A percentile compares a stretch with the other conserved stretches of the same genome.
These are phyloP conservation scores for Naematelia encephala DNA, from an alignment of 768 basidiomycete species.

Conservation along the genomic window DNA sequence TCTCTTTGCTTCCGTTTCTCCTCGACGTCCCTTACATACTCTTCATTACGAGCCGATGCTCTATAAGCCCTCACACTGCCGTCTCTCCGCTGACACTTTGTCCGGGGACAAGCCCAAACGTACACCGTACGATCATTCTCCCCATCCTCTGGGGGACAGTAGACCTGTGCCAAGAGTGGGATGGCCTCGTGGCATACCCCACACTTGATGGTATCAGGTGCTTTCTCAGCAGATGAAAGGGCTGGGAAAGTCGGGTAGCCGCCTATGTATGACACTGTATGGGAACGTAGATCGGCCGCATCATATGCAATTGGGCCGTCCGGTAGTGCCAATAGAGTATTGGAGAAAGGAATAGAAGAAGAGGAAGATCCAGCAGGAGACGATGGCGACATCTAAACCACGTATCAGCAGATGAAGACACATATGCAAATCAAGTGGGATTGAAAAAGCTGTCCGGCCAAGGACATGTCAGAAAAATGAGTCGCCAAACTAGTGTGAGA, in stretches of 20 bases:
- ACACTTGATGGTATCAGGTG: slow-evolving; percentile 34
- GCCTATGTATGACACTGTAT: slow-evolving; percentile 38
- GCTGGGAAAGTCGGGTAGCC: slow-evolving; percentile 48
- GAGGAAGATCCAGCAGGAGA: slow-evolving; percentile 39
- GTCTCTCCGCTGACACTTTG: slow-evolving; percentile 39
- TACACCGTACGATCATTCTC: slow-evolving; percentile 50
- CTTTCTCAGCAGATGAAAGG: slow-evolving; percentile 10
- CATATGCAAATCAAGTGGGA: neutral
- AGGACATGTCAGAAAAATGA: slow-evolving; percentile 33
- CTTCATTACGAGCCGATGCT: slow-evolving; percentile 45
- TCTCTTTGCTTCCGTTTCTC: slow-evolving; percentile 32
- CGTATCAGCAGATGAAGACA: neutral
- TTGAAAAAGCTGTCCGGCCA: neutral
- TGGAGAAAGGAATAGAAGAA: slow-evolving; percentile 30
- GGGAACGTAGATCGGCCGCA: slow-evolving; percentile 29
- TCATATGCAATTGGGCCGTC: slow-evolving; percentile 37
- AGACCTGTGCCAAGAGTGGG: slow-evolving; percentile 47
- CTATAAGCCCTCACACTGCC: slow-evolving; percentile 48
- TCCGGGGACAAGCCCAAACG: slow-evolving; percentile 42
- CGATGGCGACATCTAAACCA: slow-evolving; percentile 29
- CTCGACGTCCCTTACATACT: slow-evolving; percentile 44
- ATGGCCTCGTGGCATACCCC: slow-evolving; percentile 39
- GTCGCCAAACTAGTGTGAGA: slow-evolving; percentile 48
- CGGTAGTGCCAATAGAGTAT: slow-evolving; percentile 43
- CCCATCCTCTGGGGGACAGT: slow-evolving; percentile 49